These are phyloP conservation scores for Vitis cinerea DNA, from an alignment of 164 flowering plant genomes.

Conservation along the genomic window DNA sequence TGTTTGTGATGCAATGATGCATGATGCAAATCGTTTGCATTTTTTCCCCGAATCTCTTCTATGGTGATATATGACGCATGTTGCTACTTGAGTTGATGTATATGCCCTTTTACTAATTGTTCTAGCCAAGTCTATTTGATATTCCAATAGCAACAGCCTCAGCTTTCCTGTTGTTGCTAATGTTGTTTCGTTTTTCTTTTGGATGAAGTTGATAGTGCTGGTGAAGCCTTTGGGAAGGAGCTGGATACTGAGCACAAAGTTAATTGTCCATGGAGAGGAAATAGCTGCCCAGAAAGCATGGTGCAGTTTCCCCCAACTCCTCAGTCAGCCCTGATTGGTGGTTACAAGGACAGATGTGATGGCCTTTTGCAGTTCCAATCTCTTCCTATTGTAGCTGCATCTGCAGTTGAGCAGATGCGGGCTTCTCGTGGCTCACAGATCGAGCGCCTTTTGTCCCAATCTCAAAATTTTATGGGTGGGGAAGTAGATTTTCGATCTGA, in stretches of 20 bases:
- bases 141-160: background rate
- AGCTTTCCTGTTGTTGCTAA: background rate
- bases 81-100: background rate
- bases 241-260: slow-evolving; percentile 72
- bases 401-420: slow-evolving; percentile 77
- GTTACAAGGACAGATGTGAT: slow-evolving; percentile 96
- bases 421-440: slow-evolving; percentile 63
- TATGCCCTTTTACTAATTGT: background rate
- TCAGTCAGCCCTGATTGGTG: slow-evolving; percentile 88
- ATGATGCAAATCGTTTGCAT: background rate
- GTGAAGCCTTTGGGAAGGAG: slow-evolving; percentile 70
- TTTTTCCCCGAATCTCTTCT: background rate
- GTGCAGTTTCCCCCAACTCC: slow-evolving; percentile 99
- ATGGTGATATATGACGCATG: background rate
- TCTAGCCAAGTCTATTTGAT: slow-evolving; percentile 4
- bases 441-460: slow-evolving; percentile 71
- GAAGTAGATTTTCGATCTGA: slow-evolving; percentile 65
- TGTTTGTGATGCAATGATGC: background rate
- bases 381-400: slow-evolving; percentile 77
- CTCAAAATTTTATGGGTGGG: slow-evolving; percentile 32
- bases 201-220: slow-evolving; percentile 64
- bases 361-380: slow-evolving; percentile 83
- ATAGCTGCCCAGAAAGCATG: slow-evolving; percentile 92
- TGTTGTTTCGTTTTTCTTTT: slow-evolving; percentile 5
- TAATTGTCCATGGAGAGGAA: slow-evolving; percentile 92